Conservation (phyloP, 2,329 filamentous ascomycete genomes). For the Daldinia sp. region DNA sequence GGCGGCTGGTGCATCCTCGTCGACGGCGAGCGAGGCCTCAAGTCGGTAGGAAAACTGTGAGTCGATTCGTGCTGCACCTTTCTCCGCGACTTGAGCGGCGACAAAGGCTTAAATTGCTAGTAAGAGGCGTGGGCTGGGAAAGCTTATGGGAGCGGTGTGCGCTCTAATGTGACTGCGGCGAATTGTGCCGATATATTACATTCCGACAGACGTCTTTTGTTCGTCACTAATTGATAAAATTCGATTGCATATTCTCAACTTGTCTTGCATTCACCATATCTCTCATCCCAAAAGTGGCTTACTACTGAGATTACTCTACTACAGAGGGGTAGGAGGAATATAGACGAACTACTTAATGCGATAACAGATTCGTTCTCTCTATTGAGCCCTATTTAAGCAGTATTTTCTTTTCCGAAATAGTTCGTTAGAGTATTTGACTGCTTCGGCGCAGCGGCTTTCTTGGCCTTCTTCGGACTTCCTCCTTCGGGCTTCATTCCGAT, state of each 20-base stretch:
- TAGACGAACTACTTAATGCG: not conserved
- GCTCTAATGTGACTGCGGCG: constrained; percentile 22
- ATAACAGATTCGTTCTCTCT: not conserved
- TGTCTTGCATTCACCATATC: not conserved
- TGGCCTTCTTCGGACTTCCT: constrained; percentile 45
- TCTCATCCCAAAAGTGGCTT: not conserved
- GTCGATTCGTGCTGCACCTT: constrained; percentile 7
- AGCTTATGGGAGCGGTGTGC: constrained; percentile 29
- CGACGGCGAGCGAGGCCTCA: constrained; percentile 75
- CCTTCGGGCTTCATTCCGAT: constrained; percentile 62
- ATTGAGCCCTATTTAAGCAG: not conserved
- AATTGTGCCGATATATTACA: not conserved
- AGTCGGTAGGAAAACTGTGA: constrained; percentile 61
- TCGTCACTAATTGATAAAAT: constrained; percentile 2
- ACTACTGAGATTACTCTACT: not conserved
- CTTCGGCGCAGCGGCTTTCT: constrained; percentile 42
- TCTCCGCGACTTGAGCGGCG: not conserved
- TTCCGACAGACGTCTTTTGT: constrained; percentile 2
- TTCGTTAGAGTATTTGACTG: constrained; percentile 64
- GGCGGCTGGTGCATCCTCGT: constrained; percentile 91
- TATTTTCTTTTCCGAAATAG: constrained; percentile 58
- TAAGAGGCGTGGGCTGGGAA: constrained; percentile 25
- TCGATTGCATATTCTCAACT: not conserved
- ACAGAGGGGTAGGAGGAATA: no score
- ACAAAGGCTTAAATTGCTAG: constrained; percentile 30